Percentiles rank a stretch among this genome's conserved stretches.
phyloP scores from a whole-genome alignment of 2,329 filamentous ascomycete genomes.

The Seiridium unicorne region DNA sequence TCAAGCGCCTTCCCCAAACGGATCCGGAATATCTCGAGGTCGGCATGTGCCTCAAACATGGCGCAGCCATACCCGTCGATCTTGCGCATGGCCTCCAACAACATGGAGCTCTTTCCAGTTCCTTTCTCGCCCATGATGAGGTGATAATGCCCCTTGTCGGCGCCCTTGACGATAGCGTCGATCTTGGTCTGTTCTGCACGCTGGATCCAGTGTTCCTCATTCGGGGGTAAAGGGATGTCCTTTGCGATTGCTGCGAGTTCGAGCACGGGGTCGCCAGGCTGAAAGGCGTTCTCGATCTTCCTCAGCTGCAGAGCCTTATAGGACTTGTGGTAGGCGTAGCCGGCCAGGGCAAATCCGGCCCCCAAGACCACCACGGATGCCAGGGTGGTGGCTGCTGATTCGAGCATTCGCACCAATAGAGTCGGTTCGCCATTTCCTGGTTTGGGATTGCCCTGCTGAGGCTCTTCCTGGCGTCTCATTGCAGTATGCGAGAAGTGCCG shows the following conservation, averaged over 20 bases:
- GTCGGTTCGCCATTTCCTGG: conserved; percentile 16
- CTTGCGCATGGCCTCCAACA: conserved; percentile 86
- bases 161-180: conserved; percentile 78
- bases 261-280: conserved; percentile 85
- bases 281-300: conserved; percentile 91
- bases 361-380: conserved; percentile 73
- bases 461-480: background rate
- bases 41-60: conserved; percentile 95
- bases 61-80: conserved; percentile 84
- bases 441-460: background rate
- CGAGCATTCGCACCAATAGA: conserved; percentile 63
- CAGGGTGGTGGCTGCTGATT: conserved; percentile 72
- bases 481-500: background rate
- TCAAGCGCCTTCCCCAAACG: conserved; percentile 90
- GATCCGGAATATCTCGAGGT: conserved; percentile 92
- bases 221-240: conserved; percentile 45
- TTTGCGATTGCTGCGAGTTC: conserved; percentile 71
- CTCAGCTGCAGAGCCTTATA: conserved; percentile 90
- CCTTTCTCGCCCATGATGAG: conserved; percentile 94
- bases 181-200: conserved; percentile 80
- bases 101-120: conserved; percentile 94
- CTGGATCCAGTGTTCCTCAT: conserved; percentile 71
- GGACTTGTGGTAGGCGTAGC: conserved; percentile 74
- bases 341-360: conserved; percentile 62
- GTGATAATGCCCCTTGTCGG: conserved; percentile 78